These are phyloP conservation scores for Candida insectalens DNA, from an alignment of 805 yeast genomes.

Conservation along the genomic window DNA sequence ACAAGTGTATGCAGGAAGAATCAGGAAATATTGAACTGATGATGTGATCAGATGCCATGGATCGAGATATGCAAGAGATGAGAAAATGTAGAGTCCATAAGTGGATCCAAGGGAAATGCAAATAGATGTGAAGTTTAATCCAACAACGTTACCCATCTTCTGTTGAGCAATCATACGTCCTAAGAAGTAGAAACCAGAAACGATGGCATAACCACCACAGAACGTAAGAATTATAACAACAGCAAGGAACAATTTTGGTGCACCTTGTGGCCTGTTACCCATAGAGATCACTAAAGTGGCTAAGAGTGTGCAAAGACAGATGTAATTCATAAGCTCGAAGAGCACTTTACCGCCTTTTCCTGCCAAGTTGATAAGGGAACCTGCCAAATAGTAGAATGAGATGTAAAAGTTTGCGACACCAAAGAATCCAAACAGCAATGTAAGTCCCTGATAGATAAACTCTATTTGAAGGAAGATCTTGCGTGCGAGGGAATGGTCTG, in stretches of 20 bases:
- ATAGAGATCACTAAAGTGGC: conserved; percentile 88
- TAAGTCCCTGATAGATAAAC: conserved; percentile 77
- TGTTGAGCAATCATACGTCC: conserved; percentile 39
- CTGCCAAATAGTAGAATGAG: conserved; percentile 88
- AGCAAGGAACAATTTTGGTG: conserved; percentile 63
- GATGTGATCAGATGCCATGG: conserved; percentile 96
- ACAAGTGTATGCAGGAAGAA: conserved; percentile 88
- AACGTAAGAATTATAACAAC: conserved; percentile 65
- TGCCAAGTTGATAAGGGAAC: conserved; percentile 59
- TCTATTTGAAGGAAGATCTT: conserved; percentile 79
- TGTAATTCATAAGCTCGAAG: conserved; percentile 78
- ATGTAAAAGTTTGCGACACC: conserved; percentile 86
- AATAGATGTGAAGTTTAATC: conserved; percentile 55
- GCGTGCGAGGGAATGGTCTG: conserved; percentile 75
- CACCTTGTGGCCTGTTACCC: conserved; percentile 98
- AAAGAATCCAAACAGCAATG: conserved; percentile 81
- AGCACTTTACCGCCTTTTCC: conserved; percentile 72
- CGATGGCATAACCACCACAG: conserved; percentile 73
- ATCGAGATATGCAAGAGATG: conserved; percentile 79
- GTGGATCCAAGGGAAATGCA: conserved; percentile 83
- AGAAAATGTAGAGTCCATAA: conserved; percentile 76
- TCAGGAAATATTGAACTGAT: conserved; percentile 75
- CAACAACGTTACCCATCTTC: conserved; percentile 28
- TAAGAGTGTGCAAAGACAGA: conserved; percentile 72
- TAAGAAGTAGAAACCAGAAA: conserved; percentile 78